Evolutionary conservation across 2,329 filamentous ascomycete genomes (phyloP).

Genomic region (Calonectria hawksworthii): DNA sequence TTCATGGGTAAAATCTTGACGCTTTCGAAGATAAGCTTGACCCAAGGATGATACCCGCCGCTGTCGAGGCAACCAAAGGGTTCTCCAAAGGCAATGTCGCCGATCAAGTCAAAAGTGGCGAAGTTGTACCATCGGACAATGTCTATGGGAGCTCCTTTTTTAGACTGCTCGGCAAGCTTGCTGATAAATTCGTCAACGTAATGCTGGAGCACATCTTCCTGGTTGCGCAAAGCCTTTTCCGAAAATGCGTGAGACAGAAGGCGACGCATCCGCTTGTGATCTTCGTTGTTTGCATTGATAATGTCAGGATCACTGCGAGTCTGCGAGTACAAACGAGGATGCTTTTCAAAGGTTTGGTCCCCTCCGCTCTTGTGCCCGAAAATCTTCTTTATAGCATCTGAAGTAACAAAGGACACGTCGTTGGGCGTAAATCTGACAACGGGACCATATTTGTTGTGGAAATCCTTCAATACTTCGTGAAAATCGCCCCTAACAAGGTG

Average conservation of each 20-base stretch:
- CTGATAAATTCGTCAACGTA: background rate
- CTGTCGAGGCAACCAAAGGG: background rate
- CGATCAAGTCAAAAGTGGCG: background rate
- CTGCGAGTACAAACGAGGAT: background rate
- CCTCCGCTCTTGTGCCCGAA: background rate
- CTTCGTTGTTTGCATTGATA: background rate
- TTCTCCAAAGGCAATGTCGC: background rate
- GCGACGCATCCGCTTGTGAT: background rate
- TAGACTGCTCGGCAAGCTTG: background rate
- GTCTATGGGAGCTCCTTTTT: background rate
- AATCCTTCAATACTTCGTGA: background rate
- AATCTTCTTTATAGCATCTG: background rate
- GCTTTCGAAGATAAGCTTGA: background rate
- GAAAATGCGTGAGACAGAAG: background rate
- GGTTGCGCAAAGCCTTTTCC: background rate
- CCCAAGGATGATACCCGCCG: background rate
- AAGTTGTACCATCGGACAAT: background rate
- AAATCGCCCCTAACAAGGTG: background rate
- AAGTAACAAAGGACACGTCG: background rate
- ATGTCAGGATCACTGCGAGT: background rate
- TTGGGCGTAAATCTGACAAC: background rate
- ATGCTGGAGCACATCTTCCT: background rate
- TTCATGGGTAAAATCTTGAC: background rate
- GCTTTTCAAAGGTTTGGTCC: background rate
- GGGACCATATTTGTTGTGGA: background rate